phyloP scores from a whole-genome alignment of 1,284 basidiomycete species.

The Puccinia brachypodii region DNA sequence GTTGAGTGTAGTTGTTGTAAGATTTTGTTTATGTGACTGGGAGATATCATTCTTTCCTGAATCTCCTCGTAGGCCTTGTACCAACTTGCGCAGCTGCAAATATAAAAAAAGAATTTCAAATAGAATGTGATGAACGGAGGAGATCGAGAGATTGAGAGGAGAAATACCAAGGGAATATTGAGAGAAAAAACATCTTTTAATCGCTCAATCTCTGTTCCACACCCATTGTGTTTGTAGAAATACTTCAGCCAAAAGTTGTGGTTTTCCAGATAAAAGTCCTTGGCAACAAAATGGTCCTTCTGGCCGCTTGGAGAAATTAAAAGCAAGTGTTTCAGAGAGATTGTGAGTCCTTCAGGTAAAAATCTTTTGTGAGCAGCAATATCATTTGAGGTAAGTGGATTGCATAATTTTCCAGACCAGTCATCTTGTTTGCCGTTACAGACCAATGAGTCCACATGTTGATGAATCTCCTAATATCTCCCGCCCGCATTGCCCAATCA shows the following conservation, averaged over 20 bases:
- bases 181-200: constrained; percentile 9
- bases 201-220: background rate
- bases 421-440: background rate
- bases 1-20: background rate
- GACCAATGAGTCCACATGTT: background rate
- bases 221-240: background rate
- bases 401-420: background rate
- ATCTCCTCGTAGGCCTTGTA: background rate
- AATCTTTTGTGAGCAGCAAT: background rate
- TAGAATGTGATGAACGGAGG: too few relatives aligned
- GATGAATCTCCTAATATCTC: background rate
- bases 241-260: constrained; percentile 1
- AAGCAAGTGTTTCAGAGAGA: background rate
- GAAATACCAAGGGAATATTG: background rate
- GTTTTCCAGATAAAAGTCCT: background rate
- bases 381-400: background rate
- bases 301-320: background rate
- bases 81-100: background rate
- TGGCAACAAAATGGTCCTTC: background rate
- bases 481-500: background rate
- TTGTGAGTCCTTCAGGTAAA: background rate
- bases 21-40: background rate
- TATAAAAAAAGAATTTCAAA: too few relatives aligned
- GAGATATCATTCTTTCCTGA: background rate
- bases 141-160: too few relatives aligned